These are phyloP conservation scores for Aspergillus sp. DNA, from an alignment of 2,329 filamentous ascomycete genomes.

Conservation along the genomic window DNA sequence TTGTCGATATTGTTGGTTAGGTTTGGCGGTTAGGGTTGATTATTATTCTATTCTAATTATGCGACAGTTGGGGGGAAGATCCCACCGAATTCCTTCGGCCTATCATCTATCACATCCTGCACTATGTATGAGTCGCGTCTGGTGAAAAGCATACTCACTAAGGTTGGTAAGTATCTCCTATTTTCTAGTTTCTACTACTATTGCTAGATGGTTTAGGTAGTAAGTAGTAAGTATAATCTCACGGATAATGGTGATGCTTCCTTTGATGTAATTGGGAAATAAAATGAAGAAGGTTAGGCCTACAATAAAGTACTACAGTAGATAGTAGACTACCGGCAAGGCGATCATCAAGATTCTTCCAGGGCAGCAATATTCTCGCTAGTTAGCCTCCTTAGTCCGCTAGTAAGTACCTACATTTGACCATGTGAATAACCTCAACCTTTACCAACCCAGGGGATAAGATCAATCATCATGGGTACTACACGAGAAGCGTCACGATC, in stretches of 20 bases:
- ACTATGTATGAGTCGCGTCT: constrained; percentile 6
- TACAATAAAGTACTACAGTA: too few species aligned
- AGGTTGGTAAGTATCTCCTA: too few species aligned
- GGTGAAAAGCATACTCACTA: background rate
- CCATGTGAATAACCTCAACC: background rate
- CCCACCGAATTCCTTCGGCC: background rate
- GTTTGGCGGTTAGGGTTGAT: constrained; percentile 7
- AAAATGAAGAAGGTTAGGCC: too few species aligned
- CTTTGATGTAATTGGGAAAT: too few species aligned
- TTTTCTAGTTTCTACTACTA: background rate
- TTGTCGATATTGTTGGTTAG: constrained; percentile 3
- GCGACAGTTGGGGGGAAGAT: background rate
- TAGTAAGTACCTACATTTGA: background rate
- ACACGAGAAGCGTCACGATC: constrained; percentile 8
- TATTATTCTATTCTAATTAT: background rate
- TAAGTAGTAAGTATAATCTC: background rate
- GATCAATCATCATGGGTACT: background rate
- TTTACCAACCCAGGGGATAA: background rate
- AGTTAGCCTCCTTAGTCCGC: background rate
- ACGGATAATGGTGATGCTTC: background rate
- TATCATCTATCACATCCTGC: background rate
- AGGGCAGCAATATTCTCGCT: background rate
- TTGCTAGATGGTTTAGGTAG: background rate
- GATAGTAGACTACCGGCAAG: background rate
- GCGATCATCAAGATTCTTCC: background rate